Base-by-base conservation (phyloP, 495 filamentous ascomycete genomes). In the Neurospora tetraspora region DNA sequence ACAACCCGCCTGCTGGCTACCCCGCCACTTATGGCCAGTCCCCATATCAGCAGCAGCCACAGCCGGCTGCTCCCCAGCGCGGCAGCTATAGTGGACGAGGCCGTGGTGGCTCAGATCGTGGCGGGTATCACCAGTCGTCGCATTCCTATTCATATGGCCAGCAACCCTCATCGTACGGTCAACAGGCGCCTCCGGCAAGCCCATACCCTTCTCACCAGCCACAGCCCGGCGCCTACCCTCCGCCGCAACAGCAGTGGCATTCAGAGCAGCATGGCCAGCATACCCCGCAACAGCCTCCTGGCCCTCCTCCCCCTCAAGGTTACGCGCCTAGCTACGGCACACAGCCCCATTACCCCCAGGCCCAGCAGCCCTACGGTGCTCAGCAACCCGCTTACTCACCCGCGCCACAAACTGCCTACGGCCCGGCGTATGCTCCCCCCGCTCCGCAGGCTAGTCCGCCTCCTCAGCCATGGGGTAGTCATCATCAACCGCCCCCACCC, bases 241-340 rank as follows among this genome's bases (percentile, higher is more conserved):
- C 43, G 43, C 70, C 38, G 7, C 69, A 68, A 68, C 78, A 76
- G 59, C 70, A 72, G 40, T 78, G 76, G 78, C 78, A 80, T 53
- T 68, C 73, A 16, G 74, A 80, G 27, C 53, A 65, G 53, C 80
- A 78, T 23, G 71, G 45, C 0, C 79, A 80, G 43, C 76, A 78
- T 59, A 34, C 73, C 3, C 74, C 68, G 23, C 77, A 75, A n/a
- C 59, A 71, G 12, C 23, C 70, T 18, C 65, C 74, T 61, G 71
- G 82, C 38, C 81, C 84, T 40, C 76, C 85, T 23, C 80, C 81
- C 59, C 78, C 84, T 27, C 77, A 84, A 69, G 83, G 81, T 68
- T 89, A 88, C 74, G 82, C 86, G 74, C 80, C 86, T 36, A 86
- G 82, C 73, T 89, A 86, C 70, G 84, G 83, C 11, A 82, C 85